Base-by-base conservation (phyloP, 1,284 basidiomycete genomes). In the Termitomyces sp. region DNA sequence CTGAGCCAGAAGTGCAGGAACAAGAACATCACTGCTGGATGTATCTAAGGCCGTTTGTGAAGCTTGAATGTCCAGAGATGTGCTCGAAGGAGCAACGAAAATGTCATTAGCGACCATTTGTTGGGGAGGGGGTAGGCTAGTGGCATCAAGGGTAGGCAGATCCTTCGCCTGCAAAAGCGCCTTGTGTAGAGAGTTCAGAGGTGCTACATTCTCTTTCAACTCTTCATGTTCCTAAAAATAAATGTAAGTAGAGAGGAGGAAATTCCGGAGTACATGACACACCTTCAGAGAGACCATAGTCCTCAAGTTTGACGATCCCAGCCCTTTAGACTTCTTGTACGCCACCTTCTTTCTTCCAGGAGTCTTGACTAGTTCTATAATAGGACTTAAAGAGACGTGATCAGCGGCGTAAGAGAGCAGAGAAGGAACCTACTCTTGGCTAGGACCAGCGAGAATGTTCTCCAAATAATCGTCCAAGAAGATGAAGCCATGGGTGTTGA, bases 311-410 rank as follows among this genome's bases (percentile, higher is more conserved):
- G 77, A 77, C 5, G 73, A 63, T 1, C 73, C 67, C 34, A 50
- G 21, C 14, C 24, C 44, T 48, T 80, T 78, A 18, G 77, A 73
- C 57, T 76, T 79, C 61, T 75, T 79, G 5, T 72, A 69, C 11
- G 74, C 67, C 48, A 73, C 74, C 68, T 78, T 85, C 68, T 80
- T 88, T 34, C 87, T 79, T 33, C 84, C 83, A 24, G 88, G 88
- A 1, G 89, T 91, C 70, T 91, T 91, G 6, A 91, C 79, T n/a
- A 91, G 76, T 50, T 91, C 87, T 50, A 88, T 83, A 11, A 91
- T 76, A 11, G 80, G 77, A 50, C 88, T 91, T 58, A 5, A 8
- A 51, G 1, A 24, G 31, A 3, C 7, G 6, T 48, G 45, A 50
- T 55, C 35, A 8, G 11, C 24, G n/a, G 26, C 1, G 43, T 18